Conservation (phyloP, 140 eudicot genomes). For the Anethum foeniculum region DNA sequence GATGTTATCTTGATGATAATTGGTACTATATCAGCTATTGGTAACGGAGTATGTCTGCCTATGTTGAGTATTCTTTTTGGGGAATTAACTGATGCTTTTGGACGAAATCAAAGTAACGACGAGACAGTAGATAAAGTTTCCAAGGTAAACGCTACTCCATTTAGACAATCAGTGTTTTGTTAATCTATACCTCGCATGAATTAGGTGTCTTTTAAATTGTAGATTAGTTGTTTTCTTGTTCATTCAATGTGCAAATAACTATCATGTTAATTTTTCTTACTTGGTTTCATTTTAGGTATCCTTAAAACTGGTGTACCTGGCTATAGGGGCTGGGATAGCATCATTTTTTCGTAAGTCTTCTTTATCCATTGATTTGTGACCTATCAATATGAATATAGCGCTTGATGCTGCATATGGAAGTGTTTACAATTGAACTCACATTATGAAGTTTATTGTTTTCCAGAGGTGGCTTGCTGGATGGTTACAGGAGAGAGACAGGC, state of each 20-base stretch:
- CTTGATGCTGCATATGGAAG: background rate
- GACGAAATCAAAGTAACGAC: conserved; percentile 1
- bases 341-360: background rate
- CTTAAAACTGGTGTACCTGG: conserved; percentile 4
- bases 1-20: conserved; percentile 10
- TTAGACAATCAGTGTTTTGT: background rate
- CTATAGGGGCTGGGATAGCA: conserved; percentile 6
- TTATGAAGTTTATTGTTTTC: background rate
- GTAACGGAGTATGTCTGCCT: background rate
- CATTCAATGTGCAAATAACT: background rate
- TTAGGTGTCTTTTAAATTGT: background rate
- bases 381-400: background rate
- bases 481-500: conserved; percentile 38
- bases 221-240: background rate
- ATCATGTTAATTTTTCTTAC: background rate
- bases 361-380: background rate
- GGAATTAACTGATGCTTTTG: conserved; percentile 7
- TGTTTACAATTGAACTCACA: background rate
- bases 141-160: background rate
- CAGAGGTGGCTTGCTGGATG: conserved; percentile 44
- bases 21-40: conserved; percentile 3
- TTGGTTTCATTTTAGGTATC: background rate
- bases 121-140: conserved; percentile 1
- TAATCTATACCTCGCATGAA: background rate
- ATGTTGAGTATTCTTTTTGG: background rate